These are phyloP conservation scores for Endoconidiophora polonica DNA, from an alignment of 2,329 filamentous ascomycete species.

Conservation along the genomic window DNA sequence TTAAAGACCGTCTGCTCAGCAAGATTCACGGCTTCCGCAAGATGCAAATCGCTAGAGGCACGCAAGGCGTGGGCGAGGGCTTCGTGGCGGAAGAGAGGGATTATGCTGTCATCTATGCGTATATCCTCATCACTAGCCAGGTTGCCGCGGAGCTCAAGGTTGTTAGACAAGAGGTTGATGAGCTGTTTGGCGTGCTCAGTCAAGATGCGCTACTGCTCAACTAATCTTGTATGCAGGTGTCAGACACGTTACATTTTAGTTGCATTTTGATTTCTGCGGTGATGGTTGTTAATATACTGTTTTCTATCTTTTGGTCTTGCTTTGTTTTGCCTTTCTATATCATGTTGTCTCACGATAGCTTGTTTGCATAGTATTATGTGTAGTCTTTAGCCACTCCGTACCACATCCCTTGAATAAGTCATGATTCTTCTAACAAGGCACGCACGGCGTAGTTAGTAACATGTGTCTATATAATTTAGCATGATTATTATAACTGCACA, in stretches of 20 bases:
- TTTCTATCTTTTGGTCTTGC: background rate
- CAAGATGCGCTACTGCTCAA: conserved; percentile 41
- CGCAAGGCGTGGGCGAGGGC: conserved; percentile 17
- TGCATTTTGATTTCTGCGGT: background rate
- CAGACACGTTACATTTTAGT: background rate
- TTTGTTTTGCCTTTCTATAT: too few species aligned
- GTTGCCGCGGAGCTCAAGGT: conserved; percentile 47
- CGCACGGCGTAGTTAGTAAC: too few species aligned
- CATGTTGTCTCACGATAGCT: too few species aligned
- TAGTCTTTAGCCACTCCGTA: too few species aligned
- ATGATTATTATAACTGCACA: too few species aligned
- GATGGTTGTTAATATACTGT: background rate
- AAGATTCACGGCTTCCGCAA: conserved; percentile 79
- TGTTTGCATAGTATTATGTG: too few species aligned
- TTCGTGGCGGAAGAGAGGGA: conserved; percentile 52
- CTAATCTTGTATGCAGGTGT: conserved; percentile 17
- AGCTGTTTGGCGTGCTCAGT: conserved; percentile 44
- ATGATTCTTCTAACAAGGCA: too few species aligned
- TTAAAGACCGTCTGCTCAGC: conserved; percentile 66
- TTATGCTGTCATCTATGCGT: conserved; percentile 85
- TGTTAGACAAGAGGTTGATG: conserved; percentile 44
- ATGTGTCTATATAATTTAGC: too few species aligned
- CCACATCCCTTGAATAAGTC: too few species aligned
- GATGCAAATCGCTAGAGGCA: conserved; percentile 31
- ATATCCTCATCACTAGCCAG: conserved; percentile 54